Base-by-base conservation (phyloP, 805 yeast genomes). In the Myxozyma udenii region DNA sequence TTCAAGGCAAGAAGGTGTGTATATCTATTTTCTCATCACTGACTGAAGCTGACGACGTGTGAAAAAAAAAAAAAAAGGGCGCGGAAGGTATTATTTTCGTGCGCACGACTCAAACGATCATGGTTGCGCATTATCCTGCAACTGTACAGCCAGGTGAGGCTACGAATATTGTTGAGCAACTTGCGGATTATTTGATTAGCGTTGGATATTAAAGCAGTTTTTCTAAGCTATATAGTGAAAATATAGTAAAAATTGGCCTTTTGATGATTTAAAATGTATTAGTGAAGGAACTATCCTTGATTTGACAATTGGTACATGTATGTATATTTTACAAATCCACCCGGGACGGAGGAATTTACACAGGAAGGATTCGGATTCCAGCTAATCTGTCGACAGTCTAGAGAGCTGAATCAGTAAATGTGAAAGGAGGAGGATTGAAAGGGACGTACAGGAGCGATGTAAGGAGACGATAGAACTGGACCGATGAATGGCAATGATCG, bases 61-160 rank as follows among this genome's bases (percentile, higher is more conserved):
- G 32, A 22, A 19, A 21, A n/a, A 44, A 5, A 28, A 11, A 37
- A 28, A 7, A 28, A 5, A 25, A 77, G 64, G 95, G 85, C 45
- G 89, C 84, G 55, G 86, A 84, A 63, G 98, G 98, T 63, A 77
- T 91, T 49, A 73, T 93, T 60, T 84, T 87, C 60, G 97, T 91
- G 42, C 86, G 95, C 77, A 89, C 98, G 50, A 87, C 82, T 67
- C 98, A 91, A 72, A 89, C 97, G 26, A 81, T 93, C 51, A 72
- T 93, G 66, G 73, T 93, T 63, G 96, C 93, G n/a, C 98, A 93
- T 71, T 93, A 93, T 68, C 93, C 95, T 14, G 80, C 86, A 11
- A 90, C 90, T 50, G 85, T 87, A 42, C 91, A 84, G 69, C 87
- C 98, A 28, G 96, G 95, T 62, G 96, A 87, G 68, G 98, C 98